phyloP scores from a whole-genome alignment of 192 early-diverging fungal genomes.

The Physocladia obscura region DNA sequence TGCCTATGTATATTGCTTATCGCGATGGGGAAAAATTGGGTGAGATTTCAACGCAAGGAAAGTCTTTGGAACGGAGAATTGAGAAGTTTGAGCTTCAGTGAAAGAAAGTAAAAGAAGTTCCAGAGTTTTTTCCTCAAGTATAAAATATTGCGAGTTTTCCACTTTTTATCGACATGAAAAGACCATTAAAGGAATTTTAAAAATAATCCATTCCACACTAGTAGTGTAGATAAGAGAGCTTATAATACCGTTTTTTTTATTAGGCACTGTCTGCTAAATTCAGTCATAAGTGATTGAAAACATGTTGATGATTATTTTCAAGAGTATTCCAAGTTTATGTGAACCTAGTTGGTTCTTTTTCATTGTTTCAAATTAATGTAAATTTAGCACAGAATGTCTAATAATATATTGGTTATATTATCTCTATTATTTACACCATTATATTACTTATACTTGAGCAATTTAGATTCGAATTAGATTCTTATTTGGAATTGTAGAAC shows the following conservation, averaged over 20 bases:
- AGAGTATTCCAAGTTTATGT: slow-evolving; percentile 7
- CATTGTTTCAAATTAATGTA: neutral
- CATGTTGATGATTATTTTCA: slow-evolving; percentile 10
- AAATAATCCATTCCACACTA: no score
- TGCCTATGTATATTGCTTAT: neutral
- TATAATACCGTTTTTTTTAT: slow-evolving; percentile 17
- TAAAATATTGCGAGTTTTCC: no score
- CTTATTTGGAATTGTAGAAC: slow-evolving; percentile 2
- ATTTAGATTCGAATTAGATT: slow-evolving; percentile 9
- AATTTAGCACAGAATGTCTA: slow-evolving; percentile 13
- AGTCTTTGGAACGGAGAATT: neutral
- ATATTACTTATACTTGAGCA: neutral
- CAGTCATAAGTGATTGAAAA: slow-evolving; percentile 1
- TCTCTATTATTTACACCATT: slow-evolving; percentile 5
- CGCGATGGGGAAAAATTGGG: neutral
- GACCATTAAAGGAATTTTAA: no score
- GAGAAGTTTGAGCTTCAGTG: neutral
- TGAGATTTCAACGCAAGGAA: neutral
- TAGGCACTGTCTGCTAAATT: slow-evolving; percentile 5
- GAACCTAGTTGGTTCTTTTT: slow-evolving; percentile 6
- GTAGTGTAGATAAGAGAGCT: slow-evolving; percentile 7
- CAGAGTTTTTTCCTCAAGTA: no score
- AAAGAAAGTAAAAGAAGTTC: neutral
- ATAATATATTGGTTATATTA: slow-evolving; percentile 10
- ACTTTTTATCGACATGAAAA: no score